Percentiles rank a stretch among this genome's conserved stretches.
Evolutionary conservation across 2,329 filamentous ascomycete species (phyloP).

Genomic region (Sporothrix pseudoabietina): DNA sequence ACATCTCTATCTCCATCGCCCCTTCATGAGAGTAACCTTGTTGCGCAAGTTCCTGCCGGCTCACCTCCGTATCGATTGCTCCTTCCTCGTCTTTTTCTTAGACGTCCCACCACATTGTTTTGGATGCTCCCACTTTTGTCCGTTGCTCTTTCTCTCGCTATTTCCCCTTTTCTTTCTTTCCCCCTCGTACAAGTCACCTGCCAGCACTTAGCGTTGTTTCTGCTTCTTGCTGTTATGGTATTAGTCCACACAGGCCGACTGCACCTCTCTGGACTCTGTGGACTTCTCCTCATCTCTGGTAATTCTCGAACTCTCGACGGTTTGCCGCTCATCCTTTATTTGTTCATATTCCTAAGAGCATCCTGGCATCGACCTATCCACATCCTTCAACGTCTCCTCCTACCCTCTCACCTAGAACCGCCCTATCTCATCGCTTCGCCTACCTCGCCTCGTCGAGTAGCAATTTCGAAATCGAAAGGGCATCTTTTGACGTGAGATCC

Average conservation of each 20-base stretch:
- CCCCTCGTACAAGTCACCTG: conserved; percentile 18
- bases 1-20: not conserved
- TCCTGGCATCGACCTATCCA: not conserved
- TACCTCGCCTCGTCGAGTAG: not conserved
- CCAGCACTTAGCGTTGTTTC: conserved; percentile 11
- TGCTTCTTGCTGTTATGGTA: conserved; percentile 15
- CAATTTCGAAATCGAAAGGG: not conserved
- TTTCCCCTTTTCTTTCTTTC: not conserved
- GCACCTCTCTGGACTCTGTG: not conserved
- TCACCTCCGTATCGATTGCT: not conserved
- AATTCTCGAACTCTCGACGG: not conserved
- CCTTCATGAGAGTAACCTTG: conserved; percentile 7
- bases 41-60: conserved; percentile 1
- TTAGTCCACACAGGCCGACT: conserved; percentile 6
- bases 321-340: no score
- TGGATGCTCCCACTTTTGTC: not conserved
- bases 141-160: not conserved
- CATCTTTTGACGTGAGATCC: not conserved
- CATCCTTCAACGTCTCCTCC: not conserved
- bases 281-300: conserved; percentile 4
- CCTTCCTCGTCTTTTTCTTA: not conserved
- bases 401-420: not conserved
- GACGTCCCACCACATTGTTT: not conserved
- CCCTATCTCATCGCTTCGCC: not conserved
- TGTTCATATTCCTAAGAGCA: not conserved